Evolutionary conservation across 169 alveolate species (phyloP).

Genomic region (Babesia sp.): DNA sequence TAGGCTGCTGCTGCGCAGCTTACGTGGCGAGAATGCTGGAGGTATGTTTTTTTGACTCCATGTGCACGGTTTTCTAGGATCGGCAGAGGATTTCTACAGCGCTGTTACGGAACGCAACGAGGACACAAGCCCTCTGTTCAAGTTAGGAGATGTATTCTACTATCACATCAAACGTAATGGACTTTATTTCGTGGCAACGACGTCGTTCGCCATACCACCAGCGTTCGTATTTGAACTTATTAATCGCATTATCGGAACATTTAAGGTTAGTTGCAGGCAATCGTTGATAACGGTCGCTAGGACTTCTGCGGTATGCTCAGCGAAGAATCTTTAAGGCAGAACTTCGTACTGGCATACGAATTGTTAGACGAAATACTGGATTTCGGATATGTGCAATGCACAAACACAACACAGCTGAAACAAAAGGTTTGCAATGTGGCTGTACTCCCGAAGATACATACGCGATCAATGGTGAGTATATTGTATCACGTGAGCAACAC

Average conservation of each 20-base stretch:
- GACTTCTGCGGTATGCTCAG: conserved; percentile 97
- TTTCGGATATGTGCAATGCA: conserved; percentile 94
- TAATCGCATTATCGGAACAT: conserved; percentile 83
- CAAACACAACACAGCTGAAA: conserved; percentile 91
- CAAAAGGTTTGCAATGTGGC: conserved; percentile 71
- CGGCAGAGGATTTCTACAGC: conserved; percentile 90
- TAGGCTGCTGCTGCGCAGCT: conserved; percentile 39
- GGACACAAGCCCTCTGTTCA: conserved; percentile 72
- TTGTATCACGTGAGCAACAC: neutral
- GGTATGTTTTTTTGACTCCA: neutral
- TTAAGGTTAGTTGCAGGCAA: conserved; percentile 49
- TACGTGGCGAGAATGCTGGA: conserved; percentile 26
- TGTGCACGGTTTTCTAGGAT: conserved; percentile 64
- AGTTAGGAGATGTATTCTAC: conserved; percentile 86
- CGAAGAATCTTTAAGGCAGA: conserved; percentile 95
- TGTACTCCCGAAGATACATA: neutral
- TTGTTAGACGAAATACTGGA: conserved; percentile 94
- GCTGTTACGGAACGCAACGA: conserved; percentile 83
- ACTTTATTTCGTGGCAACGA: conserved; percentile 89
- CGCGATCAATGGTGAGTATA: conserved; percentile 8
- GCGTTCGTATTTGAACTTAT: conserved; percentile 88
- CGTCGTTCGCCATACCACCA: conserved; percentile 90
- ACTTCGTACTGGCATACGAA: conserved; percentile 95
- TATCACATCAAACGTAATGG: conserved; percentile 83
- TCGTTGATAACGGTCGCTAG: conserved; percentile 19